Conservation (phyloP, 176 grass and related monocot species). For the Thalia dealbata region DNA sequence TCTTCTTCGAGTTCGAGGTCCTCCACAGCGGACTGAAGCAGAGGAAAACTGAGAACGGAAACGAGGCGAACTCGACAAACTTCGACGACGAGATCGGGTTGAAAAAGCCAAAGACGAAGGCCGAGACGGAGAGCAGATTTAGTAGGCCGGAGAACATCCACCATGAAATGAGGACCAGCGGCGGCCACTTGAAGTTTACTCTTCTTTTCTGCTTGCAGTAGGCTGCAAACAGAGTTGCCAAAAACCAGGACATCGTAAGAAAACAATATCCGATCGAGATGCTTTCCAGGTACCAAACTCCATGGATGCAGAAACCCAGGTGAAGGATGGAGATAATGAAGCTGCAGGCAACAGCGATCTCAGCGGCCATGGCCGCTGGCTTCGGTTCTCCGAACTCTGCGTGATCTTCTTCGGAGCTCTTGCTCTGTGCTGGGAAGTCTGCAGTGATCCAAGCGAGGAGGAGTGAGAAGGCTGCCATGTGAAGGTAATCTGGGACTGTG, state of each 20-base stretch:
- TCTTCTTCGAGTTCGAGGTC: slow-evolving; percentile 18
- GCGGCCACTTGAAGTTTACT: slow-evolving; percentile 29
- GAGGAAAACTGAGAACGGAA: slow-evolving; percentile 28
- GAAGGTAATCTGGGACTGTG: slow-evolving; percentile 20
- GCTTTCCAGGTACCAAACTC: slow-evolving; percentile 21
- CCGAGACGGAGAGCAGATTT: slow-evolving; percentile 24
- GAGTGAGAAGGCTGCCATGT: slow-evolving; percentile 17
- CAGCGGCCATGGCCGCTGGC: neutral
- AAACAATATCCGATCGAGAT: slow-evolving; percentile 21
- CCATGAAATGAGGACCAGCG: slow-evolving; percentile 49
- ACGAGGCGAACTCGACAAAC: slow-evolving; percentile 26
- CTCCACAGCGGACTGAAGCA: slow-evolving; percentile 23
- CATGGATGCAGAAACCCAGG: slow-evolving; percentile 23
- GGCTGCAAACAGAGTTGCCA: slow-evolving; percentile 27
- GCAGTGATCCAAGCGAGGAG: slow-evolving; percentile 34
- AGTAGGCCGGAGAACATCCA: slow-evolving; percentile 43
- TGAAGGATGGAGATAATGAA: slow-evolving; percentile 15
- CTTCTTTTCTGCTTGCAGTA: slow-evolving; percentile 29
- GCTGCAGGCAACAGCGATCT: slow-evolving; percentile 27
- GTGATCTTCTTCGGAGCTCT: neutral
- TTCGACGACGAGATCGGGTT: neutral
- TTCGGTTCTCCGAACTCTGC: neutral
- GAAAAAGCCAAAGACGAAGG: slow-evolving; percentile 25
- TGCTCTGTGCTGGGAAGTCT: slow-evolving; percentile 17
- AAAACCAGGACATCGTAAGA: slow-evolving; percentile 37